Evolutionary conservation across 495 filamentous ascomycete genomes (phyloP).

Genomic region (Viridothelium virens): DNA sequence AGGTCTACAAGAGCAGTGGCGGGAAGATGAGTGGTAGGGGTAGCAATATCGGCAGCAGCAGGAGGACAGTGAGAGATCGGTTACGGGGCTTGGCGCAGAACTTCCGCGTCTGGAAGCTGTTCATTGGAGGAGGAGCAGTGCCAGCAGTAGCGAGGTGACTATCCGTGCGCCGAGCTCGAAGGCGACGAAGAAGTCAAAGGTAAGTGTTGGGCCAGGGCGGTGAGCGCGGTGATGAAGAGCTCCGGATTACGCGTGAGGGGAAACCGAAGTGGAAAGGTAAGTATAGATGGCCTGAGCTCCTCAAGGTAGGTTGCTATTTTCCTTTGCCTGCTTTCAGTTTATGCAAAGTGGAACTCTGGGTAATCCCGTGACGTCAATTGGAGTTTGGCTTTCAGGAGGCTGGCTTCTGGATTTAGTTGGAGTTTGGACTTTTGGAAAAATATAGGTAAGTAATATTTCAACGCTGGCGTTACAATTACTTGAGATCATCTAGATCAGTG

Average conservation of each 20-base stretch:
- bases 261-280: not conserved
- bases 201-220: too few relatives aligned
- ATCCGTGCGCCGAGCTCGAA: too few relatives aligned
- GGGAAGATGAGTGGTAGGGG: not conserved
- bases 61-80: not conserved
- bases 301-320: not conserved
- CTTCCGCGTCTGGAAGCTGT: too few relatives aligned
- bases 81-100: too few relatives aligned
- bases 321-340: not conserved
- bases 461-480: not conserved
- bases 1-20: not conserved
- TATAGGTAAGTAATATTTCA: not conserved
- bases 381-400: not conserved
- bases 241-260: not conserved
- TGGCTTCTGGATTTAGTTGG: not conserved
- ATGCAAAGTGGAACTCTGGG: not conserved
- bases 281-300: not conserved
- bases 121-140: too few relatives aligned
- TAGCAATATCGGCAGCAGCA: not conserved
- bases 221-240: not conserved
- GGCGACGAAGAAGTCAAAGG: too few relatives aligned
- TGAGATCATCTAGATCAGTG: not conserved
- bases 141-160: too few relatives aligned
- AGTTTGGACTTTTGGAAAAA: not conserved
- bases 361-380: not conserved